These are phyloP conservation scores for Bryopsis sp. DNA, from an alignment of 139 green algal species.

Conservation along the genomic window DNA sequence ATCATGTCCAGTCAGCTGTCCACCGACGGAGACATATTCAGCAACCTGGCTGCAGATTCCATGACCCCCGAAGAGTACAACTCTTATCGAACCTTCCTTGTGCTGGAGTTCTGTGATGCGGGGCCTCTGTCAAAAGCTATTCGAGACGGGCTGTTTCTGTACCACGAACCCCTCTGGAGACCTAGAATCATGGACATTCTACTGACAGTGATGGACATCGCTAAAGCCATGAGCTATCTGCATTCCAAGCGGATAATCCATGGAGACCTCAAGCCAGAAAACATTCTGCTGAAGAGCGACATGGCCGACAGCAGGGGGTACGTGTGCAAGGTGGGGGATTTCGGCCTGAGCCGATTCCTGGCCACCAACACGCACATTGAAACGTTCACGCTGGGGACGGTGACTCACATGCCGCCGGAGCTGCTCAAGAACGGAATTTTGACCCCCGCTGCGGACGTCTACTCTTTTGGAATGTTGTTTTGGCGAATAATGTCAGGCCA, in stretches of 20 bases:
- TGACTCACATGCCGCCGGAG: constrained; percentile 39
- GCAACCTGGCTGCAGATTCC: no score
- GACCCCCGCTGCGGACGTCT: constrained; percentile 36
- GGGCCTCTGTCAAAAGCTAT: constrained; percentile 34
- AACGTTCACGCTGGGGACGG: constrained; percentile 47
- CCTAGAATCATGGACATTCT: constrained; percentile 16
- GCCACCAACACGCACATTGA: constrained; percentile 38
- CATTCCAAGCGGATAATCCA: constrained; percentile 50
- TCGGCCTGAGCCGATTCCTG: constrained; percentile 38
- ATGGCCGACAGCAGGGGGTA: constrained; percentile 32
- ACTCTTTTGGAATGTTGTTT: constrained; percentile 47
- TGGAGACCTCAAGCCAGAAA: constrained; percentile 49
- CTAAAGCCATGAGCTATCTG: constrained; percentile 43
- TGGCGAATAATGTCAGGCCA: constrained; percentile 41
- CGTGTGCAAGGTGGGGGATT: constrained; percentile 46
- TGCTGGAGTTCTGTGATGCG: constrained; percentile 50
- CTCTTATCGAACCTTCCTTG: constrained; percentile 27
- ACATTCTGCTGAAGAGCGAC: constrained; percentile 39
- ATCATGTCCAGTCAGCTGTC: no score
- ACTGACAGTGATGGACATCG: constrained; percentile 27
- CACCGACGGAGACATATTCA: no score
- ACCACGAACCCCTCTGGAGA: not conserved
- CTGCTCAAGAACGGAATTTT: constrained; percentile 30
- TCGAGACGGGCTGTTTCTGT: constrained; percentile 9
- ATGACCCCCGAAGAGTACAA: no score